phyloP scores from a whole-genome alignment of 2,329 filamentous ascomycete species.

The Ophiosphaerella herpotricha region DNA sequence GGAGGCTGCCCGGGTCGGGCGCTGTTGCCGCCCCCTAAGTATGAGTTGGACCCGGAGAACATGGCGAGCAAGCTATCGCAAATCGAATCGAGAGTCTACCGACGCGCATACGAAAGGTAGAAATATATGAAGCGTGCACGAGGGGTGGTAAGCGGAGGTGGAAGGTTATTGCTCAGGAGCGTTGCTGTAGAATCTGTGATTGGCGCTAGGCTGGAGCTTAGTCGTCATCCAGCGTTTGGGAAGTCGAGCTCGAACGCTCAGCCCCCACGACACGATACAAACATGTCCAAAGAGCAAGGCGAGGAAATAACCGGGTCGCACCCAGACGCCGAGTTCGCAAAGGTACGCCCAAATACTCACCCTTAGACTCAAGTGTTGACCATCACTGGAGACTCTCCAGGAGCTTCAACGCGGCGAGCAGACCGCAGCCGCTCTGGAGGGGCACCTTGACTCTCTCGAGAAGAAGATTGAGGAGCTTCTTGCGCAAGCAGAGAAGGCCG shows the following conservation, averaged over 20 bases:
- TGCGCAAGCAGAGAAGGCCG: slow-evolving; percentile 52
- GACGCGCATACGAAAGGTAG: slow-evolving; percentile 26
- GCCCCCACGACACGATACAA: slow-evolving; percentile 22
- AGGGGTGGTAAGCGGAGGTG: slow-evolving; percentile 23
- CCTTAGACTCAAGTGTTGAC: slow-evolving; percentile 13
- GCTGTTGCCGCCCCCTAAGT: slow-evolving; percentile 77
- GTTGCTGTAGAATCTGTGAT: slow-evolving; percentile 22
- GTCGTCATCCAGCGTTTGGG: slow-evolving; percentile 35
- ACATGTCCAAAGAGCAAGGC: slow-evolving; percentile 40
- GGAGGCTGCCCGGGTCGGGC: slow-evolving; percentile 66
- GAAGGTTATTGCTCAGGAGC: slow-evolving; percentile 28
- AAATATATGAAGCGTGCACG: slow-evolving; percentile 17
- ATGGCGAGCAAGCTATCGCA: slow-evolving; percentile 57
- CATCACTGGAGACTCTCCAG: slow-evolving; percentile 52
- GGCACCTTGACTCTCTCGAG: slow-evolving; percentile 59
- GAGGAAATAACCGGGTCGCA: slow-evolving; percentile 24
- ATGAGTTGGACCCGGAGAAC: slow-evolving; percentile 90
- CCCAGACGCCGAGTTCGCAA: slow-evolving; percentile 42
- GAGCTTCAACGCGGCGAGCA: slow-evolving; percentile 60
- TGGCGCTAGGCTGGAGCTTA: slow-evolving; percentile 32
- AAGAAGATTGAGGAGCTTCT: slow-evolving; percentile 60
- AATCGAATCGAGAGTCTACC: slow-evolving; percentile 17
- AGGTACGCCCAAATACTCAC: slow-evolving; percentile 22
- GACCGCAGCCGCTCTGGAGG: slow-evolving; percentile 60
- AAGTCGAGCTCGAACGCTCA: slow-evolving; percentile 13